These are phyloP conservation scores for Coniochaeta sp. DNA, from an alignment of 2,329 filamentous ascomycete genomes.

Conservation along the genomic window DNA sequence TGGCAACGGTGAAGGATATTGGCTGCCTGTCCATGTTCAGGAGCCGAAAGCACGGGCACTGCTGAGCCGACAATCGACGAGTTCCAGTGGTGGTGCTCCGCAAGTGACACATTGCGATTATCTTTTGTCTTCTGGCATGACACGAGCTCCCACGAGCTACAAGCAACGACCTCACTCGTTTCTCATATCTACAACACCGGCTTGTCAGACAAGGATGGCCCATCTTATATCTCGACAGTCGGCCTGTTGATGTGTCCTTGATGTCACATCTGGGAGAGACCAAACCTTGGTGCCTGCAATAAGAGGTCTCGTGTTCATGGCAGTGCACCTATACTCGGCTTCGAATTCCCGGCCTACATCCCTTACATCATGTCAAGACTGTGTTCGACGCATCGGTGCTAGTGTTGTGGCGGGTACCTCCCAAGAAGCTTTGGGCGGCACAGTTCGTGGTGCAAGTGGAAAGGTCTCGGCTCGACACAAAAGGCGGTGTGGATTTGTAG, in stretches of 20 bases:
- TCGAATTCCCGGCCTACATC: not conserved
- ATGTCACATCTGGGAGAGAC: not conserved
- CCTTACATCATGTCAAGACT: not conserved
- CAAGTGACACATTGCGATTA: not conserved
- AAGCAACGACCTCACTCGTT: not conserved
- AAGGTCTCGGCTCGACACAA: slow-evolving; percentile 8
- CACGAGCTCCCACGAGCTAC: not conserved
- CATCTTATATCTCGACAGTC: not conserved
- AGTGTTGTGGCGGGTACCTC: slow-evolving; percentile 3
- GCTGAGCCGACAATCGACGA: not conserved
- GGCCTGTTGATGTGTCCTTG: not conserved
- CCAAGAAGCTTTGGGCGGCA: slow-evolving; percentile 8
- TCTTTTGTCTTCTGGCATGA: not conserved
- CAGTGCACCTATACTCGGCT: too few species aligned
- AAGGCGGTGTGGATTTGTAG: slow-evolving; percentile 12
- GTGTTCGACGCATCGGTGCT: slow-evolving; percentile 6
- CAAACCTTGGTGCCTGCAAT: not conserved
- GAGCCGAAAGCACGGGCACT: not conserved
- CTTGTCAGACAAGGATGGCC: not conserved
- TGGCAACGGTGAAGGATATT: not conserved
- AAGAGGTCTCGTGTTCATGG: too few species aligned
- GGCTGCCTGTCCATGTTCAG: not conserved
- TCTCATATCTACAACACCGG: not conserved
- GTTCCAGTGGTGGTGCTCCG: not conserved
- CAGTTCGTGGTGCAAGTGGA: not conserved